Percentiles rank a stretch among this genome's conserved stretches.
These are phyloP conservation scores for Wickerhamiella nectarea DNA, from an alignment of 805 yeast species.

Conservation along the genomic window DNA sequence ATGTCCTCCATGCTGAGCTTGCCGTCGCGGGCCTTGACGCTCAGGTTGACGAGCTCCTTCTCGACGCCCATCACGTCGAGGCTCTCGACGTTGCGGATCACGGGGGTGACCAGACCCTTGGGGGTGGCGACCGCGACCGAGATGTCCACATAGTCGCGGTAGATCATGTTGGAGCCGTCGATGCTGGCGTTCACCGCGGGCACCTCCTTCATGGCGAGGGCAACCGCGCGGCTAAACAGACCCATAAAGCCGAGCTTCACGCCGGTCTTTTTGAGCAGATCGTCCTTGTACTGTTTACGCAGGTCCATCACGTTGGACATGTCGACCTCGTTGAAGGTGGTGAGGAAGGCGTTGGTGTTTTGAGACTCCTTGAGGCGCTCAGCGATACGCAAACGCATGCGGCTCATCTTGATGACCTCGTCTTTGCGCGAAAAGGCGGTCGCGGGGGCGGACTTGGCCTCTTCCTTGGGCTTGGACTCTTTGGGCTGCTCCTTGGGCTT, in stretches of 20 bases:
- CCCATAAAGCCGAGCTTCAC: slow-evolving; percentile 98
- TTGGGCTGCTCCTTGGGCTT: slow-evolving; percentile 25
- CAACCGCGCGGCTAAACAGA: slow-evolving; percentile 84
- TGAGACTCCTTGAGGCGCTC: slow-evolving; percentile 98
- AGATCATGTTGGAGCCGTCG: slow-evolving; percentile 61
- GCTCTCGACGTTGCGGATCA: slow-evolving; percentile 92
- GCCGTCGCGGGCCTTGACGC: slow-evolving; percentile 92
- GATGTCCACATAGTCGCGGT: slow-evolving; percentile 91
- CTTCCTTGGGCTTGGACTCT: slow-evolving; percentile 15
- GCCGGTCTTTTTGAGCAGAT: slow-evolving; percentile 84
- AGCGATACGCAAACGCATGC: slow-evolving; percentile 97
- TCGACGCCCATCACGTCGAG: slow-evolving; percentile 79
- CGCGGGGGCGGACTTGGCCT: slow-evolving; percentile 25
- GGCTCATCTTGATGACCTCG: slow-evolving; percentile 92
- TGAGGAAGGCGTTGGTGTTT: slow-evolving; percentile 95
- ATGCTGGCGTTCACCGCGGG: slow-evolving; percentile 95
- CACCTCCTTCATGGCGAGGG: slow-evolving; percentile 83
- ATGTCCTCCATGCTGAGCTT: slow-evolving; percentile 93
- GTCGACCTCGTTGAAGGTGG: slow-evolving; percentile 96
- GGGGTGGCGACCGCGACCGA: slow-evolving; percentile 98
- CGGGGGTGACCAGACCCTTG: slow-evolving; percentile 96
- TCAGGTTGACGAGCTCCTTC: slow-evolving; percentile 64
- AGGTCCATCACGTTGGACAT: slow-evolving; percentile 84
- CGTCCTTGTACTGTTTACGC: slow-evolving; percentile 96
- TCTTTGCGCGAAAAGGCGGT: slow-evolving; percentile 62